Evolutionary conservation across 2,329 filamentous ascomycete genomes (phyloP), one percentile per base, ranked within the genome.

Genomic region (Aspergillus sp.): DNA sequence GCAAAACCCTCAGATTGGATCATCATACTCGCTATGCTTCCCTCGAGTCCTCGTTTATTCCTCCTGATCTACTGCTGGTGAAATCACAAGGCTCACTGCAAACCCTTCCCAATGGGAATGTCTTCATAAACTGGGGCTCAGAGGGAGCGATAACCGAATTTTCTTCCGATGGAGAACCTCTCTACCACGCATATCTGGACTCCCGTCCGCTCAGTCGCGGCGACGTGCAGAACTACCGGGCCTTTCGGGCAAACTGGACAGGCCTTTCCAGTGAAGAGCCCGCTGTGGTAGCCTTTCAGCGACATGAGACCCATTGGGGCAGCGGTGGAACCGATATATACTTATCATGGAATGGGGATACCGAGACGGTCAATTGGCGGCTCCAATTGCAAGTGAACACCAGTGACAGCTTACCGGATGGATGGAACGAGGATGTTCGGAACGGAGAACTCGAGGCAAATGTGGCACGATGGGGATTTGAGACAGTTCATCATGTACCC

Each of bases 261-360:
- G 75, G 71, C 0, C 60, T 68, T 17, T 72, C 75, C 0, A 64
- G 65, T 19, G 73, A 74, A 41, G 59, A 61, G 4, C 75, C 76
- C 2, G 70, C 73, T 1, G 68, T 77, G 11, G 68, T 71, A 2
- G 75, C 77, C 8, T 73, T 70, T 54, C 67, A 66, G 5, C 67
- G 70, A 15, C 65, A 69, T 25, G 62, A 10, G 30, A 5, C 10
- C 66, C 2, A 11, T 17, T 15, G 38, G 38, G 38, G 4, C 10
- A 13, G 11, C 11, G 11, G 38, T 17, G 64, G 61, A n/a, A 70
- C 67, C 25, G 72, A 75, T 19, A 70, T 77, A 32, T 86, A 83
- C 66, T 82, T 84, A 6, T 83, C 79, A 8, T 83, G 81, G 81
- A 83, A 83, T 60, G 81, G 81, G 5, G 80, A 80, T 54, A 83